These are phyloP conservation scores for Mrakia frigida DNA, from an alignment of 768 basidiomycete genomes.

Conservation along the genomic window DNA sequence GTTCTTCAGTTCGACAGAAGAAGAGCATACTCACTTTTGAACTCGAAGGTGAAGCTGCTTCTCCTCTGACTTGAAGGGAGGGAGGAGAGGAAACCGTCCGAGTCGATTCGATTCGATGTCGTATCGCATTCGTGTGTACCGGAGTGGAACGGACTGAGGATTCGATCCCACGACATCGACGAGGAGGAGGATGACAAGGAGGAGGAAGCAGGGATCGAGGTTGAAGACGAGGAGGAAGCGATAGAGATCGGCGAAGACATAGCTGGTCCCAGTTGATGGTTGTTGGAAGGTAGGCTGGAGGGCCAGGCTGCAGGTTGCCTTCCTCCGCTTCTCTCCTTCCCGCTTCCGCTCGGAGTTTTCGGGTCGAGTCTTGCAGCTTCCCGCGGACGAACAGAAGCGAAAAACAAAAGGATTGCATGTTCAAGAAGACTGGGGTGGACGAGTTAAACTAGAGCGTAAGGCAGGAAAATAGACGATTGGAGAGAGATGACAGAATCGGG, in stretches of 20 bases:
- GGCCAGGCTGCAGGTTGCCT: background rate
- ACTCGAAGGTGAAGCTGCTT: background rate
- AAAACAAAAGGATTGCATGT: too few relatives aligned
- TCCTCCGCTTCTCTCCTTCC: too few relatives aligned
- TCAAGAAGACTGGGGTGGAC: too few relatives aligned
- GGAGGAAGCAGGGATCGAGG: background rate
- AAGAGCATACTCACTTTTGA: background rate
- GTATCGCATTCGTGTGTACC: background rate
- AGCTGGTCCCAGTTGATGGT: background rate
- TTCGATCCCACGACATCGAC: conserved; percentile 2
- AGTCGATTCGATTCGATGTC: background rate
- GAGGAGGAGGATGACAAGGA: background rate
- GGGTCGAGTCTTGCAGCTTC: too few relatives aligned
- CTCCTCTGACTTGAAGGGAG: background rate
- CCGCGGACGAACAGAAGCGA: too few relatives aligned
- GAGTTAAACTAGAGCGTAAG: too few relatives aligned
- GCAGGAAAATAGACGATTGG: too few relatives aligned
- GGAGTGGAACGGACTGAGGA: background rate
- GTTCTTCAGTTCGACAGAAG: too few relatives aligned
- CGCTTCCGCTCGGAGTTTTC: too few relatives aligned
- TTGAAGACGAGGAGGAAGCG: background rate
- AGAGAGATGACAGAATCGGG: too few relatives aligned
- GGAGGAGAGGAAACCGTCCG: background rate
- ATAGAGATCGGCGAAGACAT: background rate
- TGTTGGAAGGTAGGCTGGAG: background rate